Base-by-base conservation (phyloP, 352 stramenopile genomes). In the Phytophthora kernoviae region DNA sequence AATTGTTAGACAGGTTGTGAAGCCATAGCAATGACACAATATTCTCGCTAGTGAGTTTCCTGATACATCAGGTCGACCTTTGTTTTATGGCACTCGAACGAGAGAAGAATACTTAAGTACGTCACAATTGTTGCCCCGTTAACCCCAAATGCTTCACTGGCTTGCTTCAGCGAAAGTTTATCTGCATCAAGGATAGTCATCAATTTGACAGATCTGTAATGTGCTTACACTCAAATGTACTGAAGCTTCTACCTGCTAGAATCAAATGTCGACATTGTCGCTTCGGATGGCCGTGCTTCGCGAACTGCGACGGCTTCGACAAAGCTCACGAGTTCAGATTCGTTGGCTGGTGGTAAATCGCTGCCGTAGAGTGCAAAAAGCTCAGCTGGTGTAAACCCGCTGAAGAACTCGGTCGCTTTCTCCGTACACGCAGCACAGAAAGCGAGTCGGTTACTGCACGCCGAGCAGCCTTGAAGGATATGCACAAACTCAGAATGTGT, bases 1-100 rank as follows among this genome's bases (percentile, higher is more conserved):
- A n/a, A n/a, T n/a, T n/a, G n/a, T n/a, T n/a, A n/a, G n/a, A n/a
- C n/a, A n/a, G n/a, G n/a, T n/a, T n/a, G n/a, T n/a, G n/a, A n/a
- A n/a, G n/a, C n/a, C n/a, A n/a, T n/a, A n/a, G n/a, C n/a, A n/a
- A n/a, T n/a, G n/a, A 18, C 70, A 79, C 52, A 93, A 81, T 18
- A 97, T 79, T 54, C 81, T 93, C n/a, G 86, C 80, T 8, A 96
- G 65, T 5, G 89, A 89, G 36, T 97, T 97, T 54, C 92, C 87
- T 0, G 90, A 88, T 6, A 97, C n/a, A n/a, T n/a, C n/a, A 10
- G 37, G 15, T 60, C 57, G 0, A 47, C 37, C n/a, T n/a, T n/a
- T n/a, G n/a, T n/a, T n/a, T n/a, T n/a, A n/a, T n/a, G n/a, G 54
- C 98, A 96, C 81, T 98, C 95, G 58, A 90, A 56, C 12, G 81